phyloP scores from a whole-genome alignment of 2,329 filamentous ascomycete species.

The Rachicladosporium sp. region DNA sequence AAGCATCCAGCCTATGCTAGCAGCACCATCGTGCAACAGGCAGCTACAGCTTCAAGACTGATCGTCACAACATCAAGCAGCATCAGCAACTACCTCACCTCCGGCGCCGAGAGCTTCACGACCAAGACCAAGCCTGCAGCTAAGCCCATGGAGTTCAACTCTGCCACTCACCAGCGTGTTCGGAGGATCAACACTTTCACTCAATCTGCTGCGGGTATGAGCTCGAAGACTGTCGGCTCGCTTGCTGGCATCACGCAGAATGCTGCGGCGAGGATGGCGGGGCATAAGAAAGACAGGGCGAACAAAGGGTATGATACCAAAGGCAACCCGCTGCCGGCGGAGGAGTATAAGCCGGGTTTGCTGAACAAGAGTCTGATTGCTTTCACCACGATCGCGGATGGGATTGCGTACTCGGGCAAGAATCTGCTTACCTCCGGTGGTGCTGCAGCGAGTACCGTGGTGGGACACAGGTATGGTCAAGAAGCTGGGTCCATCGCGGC shows the following conservation, averaged over 20 bases:
- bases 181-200: constrained; percentile 86
- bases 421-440: constrained; percentile 64
- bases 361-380: constrained; percentile 95
- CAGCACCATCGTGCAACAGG: constrained; percentile 74
- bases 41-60: constrained; percentile 75
- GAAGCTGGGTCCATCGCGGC: constrained; percentile 72
- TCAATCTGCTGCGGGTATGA: constrained; percentile 62
- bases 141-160: constrained; percentile 78
- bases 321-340: constrained; percentile 42
- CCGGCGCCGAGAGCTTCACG: constrained; percentile 67
- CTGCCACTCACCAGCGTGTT: constrained; percentile 70
- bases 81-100: constrained; percentile 64
- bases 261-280: constrained; percentile 61
- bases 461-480: constrained; percentile 76
- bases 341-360: constrained; percentile 72
- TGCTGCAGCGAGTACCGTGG: constrained; percentile 69
- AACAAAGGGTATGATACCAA: constrained; percentile 56
- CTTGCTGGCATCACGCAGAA: constrained; percentile 81
- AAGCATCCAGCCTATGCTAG: constrained; percentile 86
- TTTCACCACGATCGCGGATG: constrained; percentile 87
- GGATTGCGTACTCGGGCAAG: constrained; percentile 76
- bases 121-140: constrained; percentile 63
- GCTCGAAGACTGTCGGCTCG: constrained; percentile 74
- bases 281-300: constrained; percentile 44
- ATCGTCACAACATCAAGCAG: constrained; percentile 80